Conservation (phyloP, 2,329 filamentous ascomycete genomes). For the Neonectria magnoliae region DNA sequence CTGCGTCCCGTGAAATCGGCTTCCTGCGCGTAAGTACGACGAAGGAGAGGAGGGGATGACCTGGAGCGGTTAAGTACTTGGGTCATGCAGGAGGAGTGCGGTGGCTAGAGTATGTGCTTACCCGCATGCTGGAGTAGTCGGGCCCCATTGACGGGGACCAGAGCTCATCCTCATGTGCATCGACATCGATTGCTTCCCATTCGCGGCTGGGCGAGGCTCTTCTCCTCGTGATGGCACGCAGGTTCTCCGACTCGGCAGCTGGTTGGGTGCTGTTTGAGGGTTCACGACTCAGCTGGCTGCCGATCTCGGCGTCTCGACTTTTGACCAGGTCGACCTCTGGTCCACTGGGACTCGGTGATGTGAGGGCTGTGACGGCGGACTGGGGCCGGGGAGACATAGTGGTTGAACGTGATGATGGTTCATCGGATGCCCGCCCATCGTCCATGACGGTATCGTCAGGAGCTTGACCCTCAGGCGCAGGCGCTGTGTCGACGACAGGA, state of each 20-base stretch:
- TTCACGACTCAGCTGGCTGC: conserved; percentile 37
- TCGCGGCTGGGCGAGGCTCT: conserved; percentile 33
- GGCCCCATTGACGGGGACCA: conserved; percentile 51
- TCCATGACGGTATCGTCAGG: conserved; percentile 40
- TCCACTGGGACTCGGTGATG: conserved; percentile 46
- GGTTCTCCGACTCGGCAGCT: conserved; percentile 32
- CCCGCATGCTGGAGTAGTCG: conserved; percentile 51
- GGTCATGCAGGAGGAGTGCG: conserved; percentile 9
- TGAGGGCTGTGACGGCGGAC: conserved; percentile 46
- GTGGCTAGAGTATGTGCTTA: conserved; percentile 36
- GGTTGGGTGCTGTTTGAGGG: conserved; percentile 32
- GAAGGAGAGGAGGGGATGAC: conserved; percentile 82
- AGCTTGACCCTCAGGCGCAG: conserved; percentile 32
- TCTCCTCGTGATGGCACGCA: conserved; percentile 25
- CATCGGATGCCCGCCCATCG: conserved; percentile 41
- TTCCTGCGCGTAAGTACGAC: conserved; percentile 86
- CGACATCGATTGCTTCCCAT: conserved; percentile 36
- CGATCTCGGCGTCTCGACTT: conserved; percentile 40
- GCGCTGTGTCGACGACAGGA: conserved; percentile 31
- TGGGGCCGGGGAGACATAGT: conserved; percentile 57
- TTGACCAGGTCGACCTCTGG: conserved; percentile 50
- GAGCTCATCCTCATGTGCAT: conserved; percentile 44
- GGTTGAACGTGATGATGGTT: conserved; percentile 50
- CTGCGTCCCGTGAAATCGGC: conserved; percentile 89
- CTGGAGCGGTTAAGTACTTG: conserved; percentile 52